Base-by-base conservation (phyloP, 1,139 yeast genomes). In the Sugiyamaella castrensis region DNA sequence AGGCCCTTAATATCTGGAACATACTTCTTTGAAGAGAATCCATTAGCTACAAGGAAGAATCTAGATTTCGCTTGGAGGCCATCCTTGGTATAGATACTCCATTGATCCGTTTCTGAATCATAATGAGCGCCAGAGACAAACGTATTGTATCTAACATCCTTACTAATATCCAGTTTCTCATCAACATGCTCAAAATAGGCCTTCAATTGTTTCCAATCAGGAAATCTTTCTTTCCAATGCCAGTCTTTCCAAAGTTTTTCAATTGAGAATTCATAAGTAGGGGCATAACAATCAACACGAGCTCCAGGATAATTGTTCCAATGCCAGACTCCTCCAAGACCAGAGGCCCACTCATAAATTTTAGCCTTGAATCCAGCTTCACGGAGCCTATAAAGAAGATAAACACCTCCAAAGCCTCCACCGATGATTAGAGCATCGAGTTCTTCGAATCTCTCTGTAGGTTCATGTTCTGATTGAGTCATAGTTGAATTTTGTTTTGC, bases 301-400 rank as follows among this genome's bases (percentile, higher is more conserved):
- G 66, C 66, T 26, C 66, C 81, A 2, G 81, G 81, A 54, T 77
- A 77, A 2, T 77, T 69, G 56, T 77, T 77, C 44, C 78, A 77
- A 60, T 70, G 72, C 81, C 81, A 77, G 34, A 80, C 75, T 4
- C 81, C 81, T n/a, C 81, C 81, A 51, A 75, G 68, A 43, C 70
- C 64, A 43, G 63, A 66, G 50, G 73, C 77, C 53, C 72, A 71
- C 52, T 77, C 81, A 53, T 72, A 75, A 5, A 76, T 63, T 24
- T 52, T 61, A 26, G 52, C 53, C 59, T 69, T 54, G 68, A 67
- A 60, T 67, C 79, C 42, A 63, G 61, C 43, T 59, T 69, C 37
- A 65, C 69, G 57, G 67, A 63, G 32, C 65, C 63, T 44, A 66
- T 67, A 46, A 63, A 62, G 47, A 65, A 64, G 53, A 63, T 66